These are phyloP conservation scores for Acanthamoeba lenticulata DNA, from an alignment of 208 protist species.

Conservation along the genomic window DNA sequence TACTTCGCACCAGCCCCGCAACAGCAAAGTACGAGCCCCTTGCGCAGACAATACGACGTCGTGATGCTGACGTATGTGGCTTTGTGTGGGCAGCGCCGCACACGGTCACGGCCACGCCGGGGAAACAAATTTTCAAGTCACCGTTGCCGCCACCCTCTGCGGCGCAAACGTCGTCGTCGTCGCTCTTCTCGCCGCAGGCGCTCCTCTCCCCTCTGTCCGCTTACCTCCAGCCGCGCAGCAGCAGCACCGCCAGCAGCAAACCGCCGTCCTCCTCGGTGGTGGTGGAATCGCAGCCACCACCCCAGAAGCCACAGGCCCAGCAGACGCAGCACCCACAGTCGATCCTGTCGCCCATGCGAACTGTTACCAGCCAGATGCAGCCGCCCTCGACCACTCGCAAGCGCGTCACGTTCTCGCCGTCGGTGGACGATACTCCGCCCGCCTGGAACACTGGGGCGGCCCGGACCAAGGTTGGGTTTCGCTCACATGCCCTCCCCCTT, in stretches of 20 bases:
- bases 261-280: not conserved
- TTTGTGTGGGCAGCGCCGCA: not conserved
- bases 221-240: no score
- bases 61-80: not conserved
- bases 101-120: not conserved
- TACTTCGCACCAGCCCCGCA: not conserved
- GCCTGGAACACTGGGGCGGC: not conserved
- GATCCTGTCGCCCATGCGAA: not conserved
- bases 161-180: not conserved
- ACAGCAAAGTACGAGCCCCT: not conserved
- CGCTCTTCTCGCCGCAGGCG: not conserved
- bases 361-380: not conserved
- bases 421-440: not conserved
- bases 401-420: constrained; percentile 10
- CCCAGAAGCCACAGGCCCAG: not conserved
- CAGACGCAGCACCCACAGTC: not conserved
- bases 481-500: not conserved
- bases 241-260: not conserved
- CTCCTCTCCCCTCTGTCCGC: not conserved
- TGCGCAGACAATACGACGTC: not conserved
- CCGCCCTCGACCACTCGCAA: not conserved
- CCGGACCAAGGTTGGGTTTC: not conserved
- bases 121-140: not conserved
- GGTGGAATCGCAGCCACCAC: not conserved
- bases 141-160: not conserved